A percentile compares a stretch with the other conserved stretches of the same genome.
Evolutionary conservation across 306 rosid species (phyloP).

Genomic region (Quercus ilex): DNA sequence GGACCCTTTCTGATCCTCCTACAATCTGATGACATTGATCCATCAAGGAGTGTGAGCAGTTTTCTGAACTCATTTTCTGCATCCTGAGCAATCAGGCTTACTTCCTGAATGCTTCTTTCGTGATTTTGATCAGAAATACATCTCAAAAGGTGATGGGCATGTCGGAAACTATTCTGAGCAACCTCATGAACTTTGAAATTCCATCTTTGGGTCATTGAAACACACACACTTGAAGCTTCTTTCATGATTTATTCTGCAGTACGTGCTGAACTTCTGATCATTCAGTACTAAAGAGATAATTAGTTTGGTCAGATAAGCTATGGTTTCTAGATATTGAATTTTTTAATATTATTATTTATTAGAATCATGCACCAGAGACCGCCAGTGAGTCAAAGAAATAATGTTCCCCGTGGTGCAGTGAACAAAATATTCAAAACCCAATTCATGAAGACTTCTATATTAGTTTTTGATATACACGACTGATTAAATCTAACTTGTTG

Average conservation of each 20-base stretch:
- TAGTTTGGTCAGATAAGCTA: background rate
- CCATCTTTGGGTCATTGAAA: slow-evolving; percentile 15
- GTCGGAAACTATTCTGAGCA: slow-evolving; percentile 18
- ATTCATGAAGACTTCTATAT: background rate
- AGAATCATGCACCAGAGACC: background rate
- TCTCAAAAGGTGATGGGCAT: slow-evolving; percentile 14
- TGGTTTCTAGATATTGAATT: background rate
- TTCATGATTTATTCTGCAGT: background rate
- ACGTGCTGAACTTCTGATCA: background rate
- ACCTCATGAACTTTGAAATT: slow-evolving; percentile 19
- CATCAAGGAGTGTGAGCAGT: slow-evolving; percentile 16
- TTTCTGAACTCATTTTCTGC: slow-evolving; percentile 17
- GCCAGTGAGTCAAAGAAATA: background rate
- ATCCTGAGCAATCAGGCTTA: slow-evolving; percentile 14
- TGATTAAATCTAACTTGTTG: background rate
- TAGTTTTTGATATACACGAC: background rate
- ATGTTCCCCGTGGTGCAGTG: slow-evolving; percentile 5
- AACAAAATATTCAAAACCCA: background rate
- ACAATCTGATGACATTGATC: slow-evolving; percentile 11
- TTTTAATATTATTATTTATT: background rate
- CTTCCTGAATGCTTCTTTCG: slow-evolving; percentile 18
- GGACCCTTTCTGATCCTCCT: slow-evolving; percentile 29
- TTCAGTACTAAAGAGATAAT: background rate
- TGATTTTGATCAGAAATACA: slow-evolving; percentile 10
- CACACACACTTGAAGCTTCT: background rate